A percentile compares a stretch with the other conserved stretches of the same genome.
These are phyloP conservation scores for Trichomonascus vanleenenianus DNA, from an alignment of 805 yeast genomes.

Conservation along the genomic window DNA sequence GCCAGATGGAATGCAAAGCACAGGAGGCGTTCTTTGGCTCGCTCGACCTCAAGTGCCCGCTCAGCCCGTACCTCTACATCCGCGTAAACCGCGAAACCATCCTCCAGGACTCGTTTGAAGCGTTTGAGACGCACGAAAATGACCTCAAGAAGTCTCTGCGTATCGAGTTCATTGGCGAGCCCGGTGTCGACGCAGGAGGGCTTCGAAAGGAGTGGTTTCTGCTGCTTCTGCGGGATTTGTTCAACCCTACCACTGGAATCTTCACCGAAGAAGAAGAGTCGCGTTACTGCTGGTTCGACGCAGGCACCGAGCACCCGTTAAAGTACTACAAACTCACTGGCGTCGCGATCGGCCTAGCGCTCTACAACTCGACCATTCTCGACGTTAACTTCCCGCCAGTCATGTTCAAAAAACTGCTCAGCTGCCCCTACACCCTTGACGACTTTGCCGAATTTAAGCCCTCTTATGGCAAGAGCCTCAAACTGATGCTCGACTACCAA, in stretches of 20 bases:
- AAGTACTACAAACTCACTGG: constrained; percentile 65
- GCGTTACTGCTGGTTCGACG: constrained; percentile 62
- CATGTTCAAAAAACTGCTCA: constrained; percentile 65
- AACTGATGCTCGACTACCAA: constrained; percentile 37
- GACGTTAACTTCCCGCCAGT: constrained; percentile 73
- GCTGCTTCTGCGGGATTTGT: constrained; percentile 59
- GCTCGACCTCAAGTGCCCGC: constrained; percentile 48
- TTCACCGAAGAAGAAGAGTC: constrained; percentile 64
- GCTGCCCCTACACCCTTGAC: constrained; percentile 43
- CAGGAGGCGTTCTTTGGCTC: constrained; percentile 83
- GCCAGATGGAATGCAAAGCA: constrained; percentile 78
- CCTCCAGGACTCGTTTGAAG: constrained; percentile 61
- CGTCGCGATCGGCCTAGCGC: constrained; percentile 79
- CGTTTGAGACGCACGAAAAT: constrained; percentile 42
- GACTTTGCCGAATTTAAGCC: constrained; percentile 72
- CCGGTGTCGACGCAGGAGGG: constrained; percentile 96
- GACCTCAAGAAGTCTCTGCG: constrained; percentile 68
- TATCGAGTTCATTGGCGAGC: constrained; percentile 79
- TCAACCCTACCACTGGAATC: constrained; percentile 61
- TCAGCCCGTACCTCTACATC: constrained; percentile 63
- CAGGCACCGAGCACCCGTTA: constrained; percentile 14
- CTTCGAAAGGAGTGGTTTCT: constrained; percentile 90
- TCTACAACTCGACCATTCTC: constrained; percentile 80
- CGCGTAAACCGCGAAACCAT: constrained; percentile 60
- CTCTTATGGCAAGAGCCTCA: constrained; percentile 45